Conservation (phyloP, 2,329 filamentous ascomycete genomes). For the Dendryphion nanum region DNA sequence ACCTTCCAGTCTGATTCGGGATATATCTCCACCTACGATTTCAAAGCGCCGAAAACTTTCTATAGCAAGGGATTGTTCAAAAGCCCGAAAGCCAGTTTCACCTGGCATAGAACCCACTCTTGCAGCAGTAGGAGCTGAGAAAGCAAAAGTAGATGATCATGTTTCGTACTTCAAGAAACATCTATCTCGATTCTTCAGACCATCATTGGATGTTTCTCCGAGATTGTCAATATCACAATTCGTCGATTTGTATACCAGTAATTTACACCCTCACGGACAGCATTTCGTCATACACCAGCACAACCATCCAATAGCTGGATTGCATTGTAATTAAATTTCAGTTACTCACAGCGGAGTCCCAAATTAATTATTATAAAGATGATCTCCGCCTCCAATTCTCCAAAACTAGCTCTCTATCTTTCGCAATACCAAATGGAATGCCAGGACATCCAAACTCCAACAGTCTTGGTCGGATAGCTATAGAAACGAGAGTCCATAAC, state of each 20-base stretch:
- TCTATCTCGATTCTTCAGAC: slow-evolving; percentile 32
- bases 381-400: slow-evolving; percentile 71
- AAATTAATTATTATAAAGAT: slow-evolving; percentile 43
- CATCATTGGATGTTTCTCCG: slow-evolving; percentile 16
- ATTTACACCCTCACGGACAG: slow-evolving; percentile 45
- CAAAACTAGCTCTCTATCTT: slow-evolving; percentile 63
- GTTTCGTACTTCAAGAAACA: slow-evolving; percentile 48
- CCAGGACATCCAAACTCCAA: slow-evolving; percentile 43
- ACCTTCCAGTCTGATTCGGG: slow-evolving; percentile 17
- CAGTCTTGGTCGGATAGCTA: slow-evolving; percentile 42
- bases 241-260: slow-evolving; percentile 47
- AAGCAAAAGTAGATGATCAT: slow-evolving; percentile 48
- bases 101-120: slow-evolving; percentile 10
- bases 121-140: slow-evolving; percentile 54
- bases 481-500: slow-evolving; percentile 47
- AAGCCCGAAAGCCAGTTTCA: background rate
- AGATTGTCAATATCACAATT: slow-evolving; percentile 45
- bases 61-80: background rate
- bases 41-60: slow-evolving; percentile 15
- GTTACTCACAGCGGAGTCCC: too few species aligned
- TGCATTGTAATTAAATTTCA: slow-evolving; percentile 56
- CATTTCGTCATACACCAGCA: slow-evolving; percentile 71
- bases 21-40: slow-evolving; percentile 22
- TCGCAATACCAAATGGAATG: slow-evolving; percentile 44
- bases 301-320: slow-evolving; percentile 67